These are phyloP conservation scores for Coemansia sp. DNA, from an alignment of 192 early-diverging fungal genomes.

Conservation along the genomic window DNA sequence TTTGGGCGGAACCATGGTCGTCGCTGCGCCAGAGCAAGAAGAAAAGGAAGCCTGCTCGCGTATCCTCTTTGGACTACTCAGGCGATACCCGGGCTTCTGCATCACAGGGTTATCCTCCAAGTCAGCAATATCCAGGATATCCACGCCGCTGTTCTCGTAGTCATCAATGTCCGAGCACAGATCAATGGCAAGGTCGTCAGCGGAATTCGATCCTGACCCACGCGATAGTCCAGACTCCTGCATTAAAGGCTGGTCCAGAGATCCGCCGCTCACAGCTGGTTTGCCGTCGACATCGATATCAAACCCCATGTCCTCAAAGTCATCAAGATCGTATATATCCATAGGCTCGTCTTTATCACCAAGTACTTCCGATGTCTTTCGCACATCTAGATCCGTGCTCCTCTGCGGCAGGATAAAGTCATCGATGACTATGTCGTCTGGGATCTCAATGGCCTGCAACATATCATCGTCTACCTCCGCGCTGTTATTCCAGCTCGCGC, in stretches of 20 bases:
- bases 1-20: neutral
- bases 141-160: conserved; percentile 10
- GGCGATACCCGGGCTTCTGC: neutral
- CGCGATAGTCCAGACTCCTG: too few relatives aligned
- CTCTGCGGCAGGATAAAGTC: neutral
- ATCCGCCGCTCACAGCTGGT: too few relatives aligned
- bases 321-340: conserved; percentile 29
- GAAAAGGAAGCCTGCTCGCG: neutral
- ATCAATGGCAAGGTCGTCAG: conserved; percentile 12
- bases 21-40: neutral
- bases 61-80: neutral
- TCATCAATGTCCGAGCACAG: conserved; percentile 22
- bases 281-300: neutral
- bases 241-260: too few relatives aligned
- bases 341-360: conserved; percentile 14
- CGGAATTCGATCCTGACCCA: too few relatives aligned
- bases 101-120: conserved; percentile 9
- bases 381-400: neutral
- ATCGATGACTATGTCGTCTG: conserved; percentile 17
- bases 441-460: conserved; percentile 31
- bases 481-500: neutral
- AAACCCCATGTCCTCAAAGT: conserved; percentile 16
- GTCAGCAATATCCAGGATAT: conserved; percentile 21
- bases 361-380: neutral
- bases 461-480: conserved; percentile 19